A percentile compares a stretch with the other conserved stretches of the same genome.
Evolutionary conservation across 306 rosid species (phyloP).

Genomic region (Rosa rugosa): DNA sequence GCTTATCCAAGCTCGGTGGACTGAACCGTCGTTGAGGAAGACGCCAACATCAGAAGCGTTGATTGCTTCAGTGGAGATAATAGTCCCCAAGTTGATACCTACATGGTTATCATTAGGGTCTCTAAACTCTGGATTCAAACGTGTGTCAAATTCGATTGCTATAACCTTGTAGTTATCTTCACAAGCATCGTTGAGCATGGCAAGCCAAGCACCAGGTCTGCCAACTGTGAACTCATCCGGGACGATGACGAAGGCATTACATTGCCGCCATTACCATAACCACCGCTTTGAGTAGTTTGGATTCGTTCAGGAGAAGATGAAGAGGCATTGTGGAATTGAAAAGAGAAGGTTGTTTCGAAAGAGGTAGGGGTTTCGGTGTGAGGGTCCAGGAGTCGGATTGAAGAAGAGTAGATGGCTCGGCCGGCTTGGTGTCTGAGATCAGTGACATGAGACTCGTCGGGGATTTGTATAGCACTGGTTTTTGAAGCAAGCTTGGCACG

Average conservation of each 20-base stretch:
- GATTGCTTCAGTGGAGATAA: conserved; percentile 46
- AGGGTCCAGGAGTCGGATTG: conserved; percentile 63
- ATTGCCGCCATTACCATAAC: conserved; percentile 46
- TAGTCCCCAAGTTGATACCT: conserved; percentile 68
- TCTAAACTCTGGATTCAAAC: conserved; percentile 55
- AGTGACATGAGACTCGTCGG: conserved; percentile 44
- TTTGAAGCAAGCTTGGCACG: conserved; percentile 57
- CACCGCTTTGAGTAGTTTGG: neutral
- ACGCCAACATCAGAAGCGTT: conserved; percentile 55
- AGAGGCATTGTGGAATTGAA: conserved; percentile 44
- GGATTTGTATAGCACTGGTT: conserved; percentile 58
- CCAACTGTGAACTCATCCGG: conserved; percentile 88
- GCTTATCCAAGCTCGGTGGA: conserved; percentile 49
- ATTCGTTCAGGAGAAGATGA: neutral
- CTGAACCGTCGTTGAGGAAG: conserved; percentile 28
- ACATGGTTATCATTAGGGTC: conserved; percentile 82
- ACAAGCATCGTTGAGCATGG: conserved; percentile 80
- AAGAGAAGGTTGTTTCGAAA: conserved; percentile 59
- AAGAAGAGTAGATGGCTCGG: conserved; percentile 62
- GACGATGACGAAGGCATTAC: conserved; percentile 74
- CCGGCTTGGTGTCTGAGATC: conserved; percentile 68
- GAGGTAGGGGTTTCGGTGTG: conserved; percentile 59
- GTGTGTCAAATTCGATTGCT: conserved; percentile 70
- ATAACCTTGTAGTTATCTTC: conserved; percentile 58
- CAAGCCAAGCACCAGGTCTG: conserved; percentile 81